Evolutionary conservation across 495 filamentous ascomycete species (phyloP), one percentile per base, ranked within the genome.

Genomic region (Hypoxylon perforatum): DNA sequence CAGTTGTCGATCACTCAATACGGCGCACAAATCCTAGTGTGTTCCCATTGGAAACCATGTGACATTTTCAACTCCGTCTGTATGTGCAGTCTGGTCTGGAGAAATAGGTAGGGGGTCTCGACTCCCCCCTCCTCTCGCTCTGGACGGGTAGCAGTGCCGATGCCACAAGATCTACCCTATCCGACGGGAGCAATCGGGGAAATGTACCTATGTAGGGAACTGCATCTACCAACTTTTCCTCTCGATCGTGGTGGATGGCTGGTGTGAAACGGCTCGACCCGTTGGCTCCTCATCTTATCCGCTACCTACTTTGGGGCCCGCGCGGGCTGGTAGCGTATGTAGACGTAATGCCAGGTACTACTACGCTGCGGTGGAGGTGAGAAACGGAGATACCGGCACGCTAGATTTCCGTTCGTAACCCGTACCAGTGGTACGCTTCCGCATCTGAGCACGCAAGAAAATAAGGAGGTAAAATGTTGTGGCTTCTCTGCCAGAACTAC

Each of bases 301-400:
- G 30, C 54, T 68, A 63, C 41, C 54, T 68, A 63, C 41, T 23
- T 62, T 63, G 53, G 58, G 39, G 63, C 39, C 58, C 63, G 51
- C 57, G 59, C 48, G 45, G 21, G 45, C 33, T 46, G 19, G 59
- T 63, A 69, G 38, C 6, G 38, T 41, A 41, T 41, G 38, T 17
- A 62, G 65, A 63, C 49, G 50, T 50, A 69, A 69, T 69, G 65
- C 50, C 65, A 69, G 65, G 65, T 63, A 69, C 65, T 64, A 56
- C 55, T 69, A 69, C 65, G 54, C 51, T 64, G 39, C 47, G 39
- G 55, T 56, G 66, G 61, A 55, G 49, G 42, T 57, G 51, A 42
- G 61, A 61, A 57, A 52, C 66, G 66, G 66, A 69, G 66, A 41
- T 48, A 46, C 30, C 30, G 30, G 30, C 30, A 9, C 18, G 49